Evolutionary conservation across 2,329 filamentous ascomycete genomes (phyloP), one percentile per base, ranked within the genome.

Genomic region (Chaetomiaceae sp.): DNA sequence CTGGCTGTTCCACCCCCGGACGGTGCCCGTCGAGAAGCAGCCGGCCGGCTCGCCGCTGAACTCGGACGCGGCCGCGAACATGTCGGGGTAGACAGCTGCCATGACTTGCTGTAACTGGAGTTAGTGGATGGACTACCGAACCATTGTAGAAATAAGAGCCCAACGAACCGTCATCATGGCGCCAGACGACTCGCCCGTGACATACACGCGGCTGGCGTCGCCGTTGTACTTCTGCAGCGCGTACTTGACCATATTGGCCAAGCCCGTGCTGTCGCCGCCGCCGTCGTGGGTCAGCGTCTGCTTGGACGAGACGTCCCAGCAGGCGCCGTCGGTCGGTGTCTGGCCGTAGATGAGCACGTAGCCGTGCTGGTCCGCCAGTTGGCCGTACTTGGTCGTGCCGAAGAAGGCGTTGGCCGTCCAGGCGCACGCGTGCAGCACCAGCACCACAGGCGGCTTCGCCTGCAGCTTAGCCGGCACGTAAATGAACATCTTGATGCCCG

Each of bases 121-220:
- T n/a, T n/a, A n/a, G n/a, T n/a, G n/a, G n/a, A n/a, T n/a, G n/a
- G n/a, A n/a, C n/a, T n/a, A n/a, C n/a, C n/a, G n/a, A n/a, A n/a
- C n/a, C n/a, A n/a, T n/a, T n/a, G n/a, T n/a, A n/a, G n/a, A n/a
- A n/a, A n/a, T n/a, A n/a, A n/a, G n/a, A n/a, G n/a, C n/a, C n/a
- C n/a, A n/a, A n/a, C n/a, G n/a, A n/a, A n/a, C n/a, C n/a, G 73
- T 75, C 74, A 78, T 78, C 74, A 78, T 78, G 18, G 68, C 75
- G 27, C 74, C 74, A 0, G 73, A 76, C 27, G 68, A 72, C 27
- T 68, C 63, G 12, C 75, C 75, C 1, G 71, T 72, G 14, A 71
- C 71, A 38, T 73, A 78, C 2, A 78, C 71, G n/a, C 70, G 67
- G 42, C 59, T 60, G 3, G 68, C 51, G 50, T 78, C 70, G 27